Conservation (phyloP, 192 early-diverging fungal species). For the Neocallimastix lanati region DNA sequence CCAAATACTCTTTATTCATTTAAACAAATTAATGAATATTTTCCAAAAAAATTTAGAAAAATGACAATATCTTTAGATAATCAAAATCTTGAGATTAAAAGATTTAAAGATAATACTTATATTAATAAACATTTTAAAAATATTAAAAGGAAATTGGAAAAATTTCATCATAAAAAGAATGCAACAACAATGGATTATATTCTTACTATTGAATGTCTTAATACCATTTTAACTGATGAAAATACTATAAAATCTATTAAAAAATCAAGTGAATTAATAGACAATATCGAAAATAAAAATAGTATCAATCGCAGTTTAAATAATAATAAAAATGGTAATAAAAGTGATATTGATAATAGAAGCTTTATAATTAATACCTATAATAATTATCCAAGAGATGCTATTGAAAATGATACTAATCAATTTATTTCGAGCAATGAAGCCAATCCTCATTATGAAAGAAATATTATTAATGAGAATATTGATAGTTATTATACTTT, state of each 20-base stretch:
- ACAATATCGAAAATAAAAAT: not conserved
- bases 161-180: not conserved
- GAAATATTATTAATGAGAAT: not conserved
- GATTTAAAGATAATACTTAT: not conserved
- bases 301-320: not conserved
- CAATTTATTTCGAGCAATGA: not conserved
- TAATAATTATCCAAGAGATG: not conserved
- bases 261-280: not conserved
- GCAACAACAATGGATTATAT: not conserved
- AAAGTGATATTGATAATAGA: too few species aligned
- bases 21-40: not conserved
- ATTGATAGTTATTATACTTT: not conserved
- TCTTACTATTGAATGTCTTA: not conserved
- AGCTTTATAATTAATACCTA: not conserved
- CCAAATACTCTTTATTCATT: not conserved
- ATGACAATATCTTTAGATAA: not conserved
- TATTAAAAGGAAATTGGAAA: not conserved
- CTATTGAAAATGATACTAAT: not conserved
- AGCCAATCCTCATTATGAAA: not conserved
- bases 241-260: not conserved
- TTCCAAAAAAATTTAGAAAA: not conserved
- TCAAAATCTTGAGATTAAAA: not conserved
- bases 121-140: not conserved
- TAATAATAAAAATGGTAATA: too few species aligned
- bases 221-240: not conserved